phyloP scores from a whole-genome alignment of 2,329 filamentous ascomycete genomes.

The Claviceps maximensis region DNA sequence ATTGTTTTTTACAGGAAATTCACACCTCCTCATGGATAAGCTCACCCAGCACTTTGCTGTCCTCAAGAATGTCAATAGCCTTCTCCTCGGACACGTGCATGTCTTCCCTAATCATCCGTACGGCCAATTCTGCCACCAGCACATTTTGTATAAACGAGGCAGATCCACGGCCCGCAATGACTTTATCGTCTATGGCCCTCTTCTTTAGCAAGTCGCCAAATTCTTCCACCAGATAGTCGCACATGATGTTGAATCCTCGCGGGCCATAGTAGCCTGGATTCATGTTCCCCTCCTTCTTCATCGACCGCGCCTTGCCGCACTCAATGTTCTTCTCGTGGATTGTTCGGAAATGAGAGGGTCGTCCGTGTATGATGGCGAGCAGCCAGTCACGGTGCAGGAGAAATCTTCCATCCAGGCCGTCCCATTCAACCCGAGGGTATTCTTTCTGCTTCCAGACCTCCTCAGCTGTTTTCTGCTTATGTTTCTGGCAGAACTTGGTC shows the following conservation, averaged over 20 bases:
- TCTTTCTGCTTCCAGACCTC: slow-evolving; percentile 34
- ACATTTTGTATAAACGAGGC: slow-evolving; percentile 60
- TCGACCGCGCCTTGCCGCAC: slow-evolving; percentile 43
- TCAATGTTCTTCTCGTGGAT: slow-evolving; percentile 41
- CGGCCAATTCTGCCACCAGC: slow-evolving; percentile 58
- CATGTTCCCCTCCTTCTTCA: slow-evolving; percentile 44
- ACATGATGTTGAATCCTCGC: slow-evolving; percentile 58
- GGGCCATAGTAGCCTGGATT: slow-evolving; percentile 77
- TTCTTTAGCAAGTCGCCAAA: slow-evolving; percentile 49
- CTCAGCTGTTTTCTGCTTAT: slow-evolving; percentile 42
- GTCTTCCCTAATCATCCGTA: slow-evolving; percentile 43
- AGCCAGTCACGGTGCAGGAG: slow-evolving; percentile 41
- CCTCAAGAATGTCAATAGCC: slow-evolving; percentile 44
- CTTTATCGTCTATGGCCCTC: slow-evolving; percentile 47
- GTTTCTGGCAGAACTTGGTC: slow-evolving; percentile 48
- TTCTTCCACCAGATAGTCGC: slow-evolving; percentile 48
- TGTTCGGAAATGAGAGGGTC: slow-evolving; percentile 46
- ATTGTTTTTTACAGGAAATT: slow-evolving; percentile 1
- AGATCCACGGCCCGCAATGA: slow-evolving; percentile 54
- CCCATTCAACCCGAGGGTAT: slow-evolving; percentile 65
- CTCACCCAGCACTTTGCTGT: slow-evolving; percentile 55
- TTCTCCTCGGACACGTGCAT: slow-evolving; percentile 30
- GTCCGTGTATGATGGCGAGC: slow-evolving; percentile 44
- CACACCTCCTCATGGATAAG: slow-evolving; percentile 48
- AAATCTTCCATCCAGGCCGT: slow-evolving; percentile 44